A percentile compares a stretch with the other conserved stretches of the same genome.
phyloP scores from a whole-genome alignment of 1,284 basidiomycete genomes.

The Tremellales sp. region DNA sequence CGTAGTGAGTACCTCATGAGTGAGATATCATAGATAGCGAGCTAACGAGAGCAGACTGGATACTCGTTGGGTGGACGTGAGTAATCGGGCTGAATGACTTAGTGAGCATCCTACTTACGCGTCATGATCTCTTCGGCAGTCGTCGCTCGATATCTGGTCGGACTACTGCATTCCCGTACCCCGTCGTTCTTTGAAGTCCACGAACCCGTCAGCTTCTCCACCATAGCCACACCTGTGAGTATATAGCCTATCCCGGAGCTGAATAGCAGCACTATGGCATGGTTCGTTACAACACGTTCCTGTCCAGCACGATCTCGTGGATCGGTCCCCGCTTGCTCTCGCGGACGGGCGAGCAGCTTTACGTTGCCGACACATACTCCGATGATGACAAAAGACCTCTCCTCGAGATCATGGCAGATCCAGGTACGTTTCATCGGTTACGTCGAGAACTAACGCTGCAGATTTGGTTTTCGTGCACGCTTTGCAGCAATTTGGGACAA shows the following conservation, averaged over 20 bases:
- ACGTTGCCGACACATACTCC: slow-evolving; percentile 69
- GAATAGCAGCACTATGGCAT: slow-evolving; percentile 32
- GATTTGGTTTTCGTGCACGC: slow-evolving; percentile 74
- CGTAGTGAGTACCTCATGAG: slow-evolving; percentile 27
- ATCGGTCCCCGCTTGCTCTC: slow-evolving; percentile 73
- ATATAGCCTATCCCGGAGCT: not conserved
- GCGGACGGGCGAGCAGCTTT: slow-evolving; percentile 78
- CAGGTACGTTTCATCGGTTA: slow-evolving; percentile 55
- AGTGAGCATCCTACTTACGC: not conserved
- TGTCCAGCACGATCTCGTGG: slow-evolving; percentile 58
- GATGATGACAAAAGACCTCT: slow-evolving; percentile 61
- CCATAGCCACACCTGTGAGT: slow-evolving; percentile 41
- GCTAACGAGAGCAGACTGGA: slow-evolving; percentile 29
- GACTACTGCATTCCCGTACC: slow-evolving; percentile 36
- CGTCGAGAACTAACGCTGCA: slow-evolving; percentile 36
- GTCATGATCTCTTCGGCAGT: slow-evolving; percentile 22
- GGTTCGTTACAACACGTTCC: slow-evolving; percentile 50
- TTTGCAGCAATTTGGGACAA: slow-evolving; percentile 62
- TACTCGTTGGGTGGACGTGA: slow-evolving; percentile 46
- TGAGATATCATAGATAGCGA: not conserved
- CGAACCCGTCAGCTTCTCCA: slow-evolving; percentile 37
- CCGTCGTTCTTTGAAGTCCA: slow-evolving; percentile 42
- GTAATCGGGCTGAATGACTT: slow-evolving; percentile 8
- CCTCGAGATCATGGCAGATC: slow-evolving; percentile 80
- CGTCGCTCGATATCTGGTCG: slow-evolving; percentile 44